Conservation (phyloP, 2,329 filamentous ascomycete species). For the Colletotrichum sp. region DNA sequence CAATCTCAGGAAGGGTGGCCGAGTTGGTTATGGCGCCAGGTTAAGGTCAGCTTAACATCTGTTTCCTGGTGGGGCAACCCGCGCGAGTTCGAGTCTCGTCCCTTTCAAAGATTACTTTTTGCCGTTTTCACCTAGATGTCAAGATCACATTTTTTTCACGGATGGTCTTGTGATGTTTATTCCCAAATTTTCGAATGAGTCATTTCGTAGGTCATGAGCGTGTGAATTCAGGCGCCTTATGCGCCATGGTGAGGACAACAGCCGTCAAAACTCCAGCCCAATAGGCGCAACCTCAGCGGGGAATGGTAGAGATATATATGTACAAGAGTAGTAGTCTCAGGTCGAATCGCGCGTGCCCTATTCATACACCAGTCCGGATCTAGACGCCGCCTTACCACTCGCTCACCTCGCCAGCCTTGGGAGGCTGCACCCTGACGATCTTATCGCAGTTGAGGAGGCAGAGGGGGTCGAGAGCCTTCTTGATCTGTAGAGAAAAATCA, state of each 20-base stretch:
- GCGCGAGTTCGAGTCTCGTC: constrained; percentile 23
- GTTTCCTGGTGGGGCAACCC: constrained; percentile 23
- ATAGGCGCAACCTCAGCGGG: background rate
- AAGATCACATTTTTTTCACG: no score
- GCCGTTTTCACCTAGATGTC: no score
- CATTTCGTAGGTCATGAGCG: background rate
- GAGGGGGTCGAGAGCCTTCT: constrained; percentile 79
- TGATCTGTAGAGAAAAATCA: constrained; percentile 62
- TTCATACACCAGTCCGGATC: background rate
- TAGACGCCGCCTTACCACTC: constrained; percentile 41
- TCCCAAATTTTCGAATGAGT: background rate
- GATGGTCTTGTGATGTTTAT: background rate
- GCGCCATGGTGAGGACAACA: background rate
- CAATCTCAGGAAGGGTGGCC: constrained; percentile 17
- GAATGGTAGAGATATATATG: background rate
- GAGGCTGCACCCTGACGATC: constrained; percentile 66
- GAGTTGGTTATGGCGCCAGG: constrained; percentile 24
- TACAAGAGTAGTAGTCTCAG: background rate
- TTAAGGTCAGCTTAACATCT: constrained; percentile 24
- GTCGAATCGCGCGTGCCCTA: background rate
- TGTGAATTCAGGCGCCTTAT: background rate
- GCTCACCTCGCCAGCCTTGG: constrained; percentile 50
- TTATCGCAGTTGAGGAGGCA: constrained; percentile 74
- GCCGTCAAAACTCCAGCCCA: background rate
- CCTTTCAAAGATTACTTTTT: background rate